phyloP scores from a whole-genome alignment of 257 asterid genomes.

The Solanum neorickii region DNA sequence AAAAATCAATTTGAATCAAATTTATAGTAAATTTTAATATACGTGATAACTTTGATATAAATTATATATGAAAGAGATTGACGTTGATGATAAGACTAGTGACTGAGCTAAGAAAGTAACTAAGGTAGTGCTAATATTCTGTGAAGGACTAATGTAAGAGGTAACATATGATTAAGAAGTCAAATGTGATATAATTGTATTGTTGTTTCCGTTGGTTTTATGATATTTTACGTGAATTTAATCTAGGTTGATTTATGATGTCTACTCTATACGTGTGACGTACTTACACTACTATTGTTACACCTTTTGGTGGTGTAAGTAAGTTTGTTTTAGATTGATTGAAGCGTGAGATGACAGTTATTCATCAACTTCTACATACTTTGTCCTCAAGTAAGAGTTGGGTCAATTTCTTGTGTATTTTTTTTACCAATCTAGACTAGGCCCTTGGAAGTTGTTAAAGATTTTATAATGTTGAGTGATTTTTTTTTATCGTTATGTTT shows the following conservation, averaged over 20 bases:
- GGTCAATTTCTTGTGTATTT: background rate
- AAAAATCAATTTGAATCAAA: too few relatives aligned
- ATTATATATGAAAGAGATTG: background rate
- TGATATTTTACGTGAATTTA: background rate
- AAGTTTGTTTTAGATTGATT: too few relatives aligned
- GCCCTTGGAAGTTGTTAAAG: background rate
- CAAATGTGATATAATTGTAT: background rate
- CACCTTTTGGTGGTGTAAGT: background rate
- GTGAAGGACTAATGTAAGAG: background rate
- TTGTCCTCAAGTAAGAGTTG: background rate
- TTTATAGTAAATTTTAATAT: too few relatives aligned
- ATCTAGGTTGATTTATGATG: background rate
- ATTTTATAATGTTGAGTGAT: background rate
- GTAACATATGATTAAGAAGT: background rate
- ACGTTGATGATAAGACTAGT: background rate
- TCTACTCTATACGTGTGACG: too few relatives aligned
- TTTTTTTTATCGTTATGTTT: too few relatives aligned
- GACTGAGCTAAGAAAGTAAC: background rate
- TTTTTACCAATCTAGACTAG: background rate
- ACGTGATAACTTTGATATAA: too few relatives aligned
- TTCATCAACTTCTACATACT: too few relatives aligned
- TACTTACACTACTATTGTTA: too few relatives aligned
- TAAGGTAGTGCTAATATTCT: background rate
- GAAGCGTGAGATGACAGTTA: background rate
- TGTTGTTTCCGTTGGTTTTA: background rate